Conservation (phyloP, 176 grass and related monocot genomes). For the Hordeum marinum region DNA sequence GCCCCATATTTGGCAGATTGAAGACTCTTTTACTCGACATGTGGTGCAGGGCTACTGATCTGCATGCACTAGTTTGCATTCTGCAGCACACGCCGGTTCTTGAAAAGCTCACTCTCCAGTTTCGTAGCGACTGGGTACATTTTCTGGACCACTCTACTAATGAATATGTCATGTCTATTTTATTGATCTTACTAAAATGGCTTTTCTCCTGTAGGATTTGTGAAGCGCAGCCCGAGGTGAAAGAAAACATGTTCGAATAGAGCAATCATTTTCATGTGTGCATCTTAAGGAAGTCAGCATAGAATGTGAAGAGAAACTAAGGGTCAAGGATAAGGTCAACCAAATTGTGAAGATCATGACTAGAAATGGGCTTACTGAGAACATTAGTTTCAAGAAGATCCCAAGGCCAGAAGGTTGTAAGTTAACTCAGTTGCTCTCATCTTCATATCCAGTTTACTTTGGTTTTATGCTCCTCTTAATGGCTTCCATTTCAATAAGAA, state of each 20-base stretch:
- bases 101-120: constrained; percentile 9
- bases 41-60: constrained; percentile 3
- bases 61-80: not conserved
- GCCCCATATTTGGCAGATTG: constrained; percentile 14
- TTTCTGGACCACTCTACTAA: not conserved
- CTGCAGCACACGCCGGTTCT: not conserved
- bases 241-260: not conserved
- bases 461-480: not conserved
- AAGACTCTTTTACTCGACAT: not conserved
- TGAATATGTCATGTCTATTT: not conserved
- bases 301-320: constrained; percentile 6
- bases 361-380: not conserved
- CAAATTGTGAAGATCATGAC: constrained; percentile 1
- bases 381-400: not conserved
- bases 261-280: not conserved
- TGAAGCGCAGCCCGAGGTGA: not conserved
- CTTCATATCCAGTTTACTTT: not conserved
- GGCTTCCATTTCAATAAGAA: not conserved
- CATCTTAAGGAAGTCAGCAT: constrained; percentile 4
- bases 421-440: not conserved
- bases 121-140: not conserved
- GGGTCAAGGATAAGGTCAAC: not conserved
- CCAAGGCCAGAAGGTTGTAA: constrained; percentile 1
- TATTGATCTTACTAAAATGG: not conserved
- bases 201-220: not conserved